Evolutionary conservation across 805 yeast species (phyloP), one percentile per base, ranked within the genome.

Genomic region (Kodamaea sagamina): DNA sequence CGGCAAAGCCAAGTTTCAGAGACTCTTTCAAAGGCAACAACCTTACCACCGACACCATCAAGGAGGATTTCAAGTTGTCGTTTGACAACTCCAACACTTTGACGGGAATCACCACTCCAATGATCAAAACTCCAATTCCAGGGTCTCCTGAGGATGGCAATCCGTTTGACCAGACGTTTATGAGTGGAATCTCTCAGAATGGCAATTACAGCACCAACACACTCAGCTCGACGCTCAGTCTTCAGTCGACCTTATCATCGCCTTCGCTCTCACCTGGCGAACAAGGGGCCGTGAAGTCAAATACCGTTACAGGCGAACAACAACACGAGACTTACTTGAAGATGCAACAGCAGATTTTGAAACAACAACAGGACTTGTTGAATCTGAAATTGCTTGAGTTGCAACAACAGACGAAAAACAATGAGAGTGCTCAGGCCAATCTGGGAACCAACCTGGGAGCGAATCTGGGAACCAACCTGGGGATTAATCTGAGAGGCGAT

Each of bases 21-120:
- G 34, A 29, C 17, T 15, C 34, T 8, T 29, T 29, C 34, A 29
- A 29, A 10, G 18, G 26, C 8, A 11, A 22, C 34, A 32, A 24
- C 36, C 36, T 38, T 10, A 36, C 29, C 8, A 12, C 40, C 11
- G 39, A 35, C 10, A 38, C 39, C 34, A 15, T 41, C 11, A 41
- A 41, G 36, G 31, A 41, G 12, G 26, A 35, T 31, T 41, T 41
- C 25, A 41, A 35, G 36, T 34, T 41, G 44, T 35, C 44, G 15
- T 41, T 41, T n/a, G 25, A 21, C 32, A 41, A 40, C 19, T 8
- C 21, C n/a, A 26, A 31, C 38, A 52, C 61, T 12, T 62, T 68
- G 32, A 51, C 54, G n/a, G 74, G 70, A 3, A 61, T 67, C 16
- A 68, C 64, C 41, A 67, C 74, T 0, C 74, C 75, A 6, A 52